Evolutionary conservation across 1,139 yeast species (phyloP).

Genomic region (Debaryomycetaceae sp.): DNA sequence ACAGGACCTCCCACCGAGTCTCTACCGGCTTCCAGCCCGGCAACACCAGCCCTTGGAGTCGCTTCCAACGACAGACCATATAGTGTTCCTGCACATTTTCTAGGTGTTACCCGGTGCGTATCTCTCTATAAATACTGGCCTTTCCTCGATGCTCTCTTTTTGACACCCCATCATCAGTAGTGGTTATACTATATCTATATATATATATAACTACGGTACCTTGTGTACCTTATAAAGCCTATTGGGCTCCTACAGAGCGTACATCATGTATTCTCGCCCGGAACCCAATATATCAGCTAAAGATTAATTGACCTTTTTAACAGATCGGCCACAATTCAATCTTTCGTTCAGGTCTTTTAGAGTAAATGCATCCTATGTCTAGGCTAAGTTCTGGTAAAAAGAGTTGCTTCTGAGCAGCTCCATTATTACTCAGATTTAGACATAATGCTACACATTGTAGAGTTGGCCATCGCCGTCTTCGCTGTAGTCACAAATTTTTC

Average conservation of each 20-base stretch:
- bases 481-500: neutral
- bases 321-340: conserved; percentile 62
- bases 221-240: conserved; percentile 30
- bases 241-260: conserved; percentile 1
- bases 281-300: conserved; percentile 43
- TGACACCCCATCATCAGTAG: conserved; percentile 55
- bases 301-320: conserved; percentile 57
- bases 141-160: conserved; percentile 20
- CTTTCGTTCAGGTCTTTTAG: conserved; percentile 80
- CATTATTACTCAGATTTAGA: conserved; percentile 33
- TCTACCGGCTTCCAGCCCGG: too few relatives aligned
- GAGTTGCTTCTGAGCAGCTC: conserved; percentile 15
- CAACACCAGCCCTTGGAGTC: too few relatives aligned
- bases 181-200: conserved; percentile 64
- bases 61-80: neutral
- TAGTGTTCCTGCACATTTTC: neutral
- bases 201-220: conserved; percentile 46
- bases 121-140: conserved; percentile 14
- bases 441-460: conserved; percentile 46
- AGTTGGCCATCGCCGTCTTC: neutral
- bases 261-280: conserved; percentile 4
- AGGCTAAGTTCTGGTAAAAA: conserved; percentile 25
- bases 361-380: conserved; percentile 36
- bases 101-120: conserved; percentile 15
- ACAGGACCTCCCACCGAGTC: too few relatives aligned